Percentiles rank a stretch among this genome's conserved stretches.
Conservation (phyloP, 352 stramenopile species). For the Globisporangium sylvaticum region DNA sequence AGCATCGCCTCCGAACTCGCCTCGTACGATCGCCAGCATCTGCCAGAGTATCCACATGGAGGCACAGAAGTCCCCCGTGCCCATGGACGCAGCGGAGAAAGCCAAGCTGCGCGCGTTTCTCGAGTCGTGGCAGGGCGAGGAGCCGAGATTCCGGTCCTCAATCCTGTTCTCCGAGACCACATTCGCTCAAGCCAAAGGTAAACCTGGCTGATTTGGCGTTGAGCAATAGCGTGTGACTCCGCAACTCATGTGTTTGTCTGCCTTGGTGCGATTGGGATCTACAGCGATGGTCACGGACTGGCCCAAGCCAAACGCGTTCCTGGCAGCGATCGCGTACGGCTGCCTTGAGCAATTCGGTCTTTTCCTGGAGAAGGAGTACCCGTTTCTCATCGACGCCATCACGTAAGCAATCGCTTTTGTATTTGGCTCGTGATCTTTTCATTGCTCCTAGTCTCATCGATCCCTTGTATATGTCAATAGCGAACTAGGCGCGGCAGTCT, state of each 20-base stretch:
- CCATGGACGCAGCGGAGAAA: slow-evolving; percentile 19
- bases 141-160: slow-evolving; percentile 47
- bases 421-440: too few species aligned
- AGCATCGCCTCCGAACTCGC: neutral
- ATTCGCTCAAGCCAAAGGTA: slow-evolving; percentile 58
- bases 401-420: too few species aligned
- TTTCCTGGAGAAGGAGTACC: slow-evolving; percentile 42
- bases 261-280: too few species aligned
- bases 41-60: slow-evolving; percentile 7
- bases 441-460: too few species aligned
- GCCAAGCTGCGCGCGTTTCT: slow-evolving; percentile 52
- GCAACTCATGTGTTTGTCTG: too few species aligned
- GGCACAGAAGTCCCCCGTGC: neutral
- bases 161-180: slow-evolving; percentile 58
- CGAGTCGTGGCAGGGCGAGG: slow-evolving; percentile 43
- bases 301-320: slow-evolving; percentile 49
- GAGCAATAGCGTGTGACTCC: too few species aligned
- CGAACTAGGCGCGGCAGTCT: slow-evolving; percentile 33
- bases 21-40: slow-evolving; percentile 4
- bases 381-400: slow-evolving; percentile 41
- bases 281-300: slow-evolving; percentile 36
- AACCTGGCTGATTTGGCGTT: too few species aligned
- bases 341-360: slow-evolving; percentile 44
- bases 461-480: too few species aligned
- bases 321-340: slow-evolving; percentile 44